Percentiles rank a stretch among this genome's conserved stretches.
Evolutionary conservation across 116 monocot genomes (phyloP).

Genomic region (Zostera marina): DNA sequence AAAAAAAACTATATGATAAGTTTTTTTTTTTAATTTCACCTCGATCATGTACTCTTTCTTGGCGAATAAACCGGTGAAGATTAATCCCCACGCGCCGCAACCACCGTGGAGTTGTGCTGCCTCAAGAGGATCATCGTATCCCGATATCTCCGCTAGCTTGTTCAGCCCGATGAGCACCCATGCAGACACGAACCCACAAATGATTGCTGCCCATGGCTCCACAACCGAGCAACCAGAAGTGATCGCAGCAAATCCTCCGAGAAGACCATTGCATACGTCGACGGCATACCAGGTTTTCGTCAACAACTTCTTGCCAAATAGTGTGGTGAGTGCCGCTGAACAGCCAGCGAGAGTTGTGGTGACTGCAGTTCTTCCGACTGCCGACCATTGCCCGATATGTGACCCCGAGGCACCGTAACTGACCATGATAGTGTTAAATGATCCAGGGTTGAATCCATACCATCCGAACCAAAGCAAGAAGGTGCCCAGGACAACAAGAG

Average conservation of each 20-base stretch:
- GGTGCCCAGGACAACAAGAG: constrained; percentile 37
- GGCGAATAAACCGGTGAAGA: constrained; percentile 65
- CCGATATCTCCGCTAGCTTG: constrained; percentile 22
- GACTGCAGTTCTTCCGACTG: constrained; percentile 42
- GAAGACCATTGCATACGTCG: constrained; percentile 64
- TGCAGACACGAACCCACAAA: constrained; percentile 56
- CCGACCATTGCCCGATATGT: constrained; percentile 38
- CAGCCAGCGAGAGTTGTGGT: constrained; percentile 47
- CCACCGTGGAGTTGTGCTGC: constrained; percentile 64
- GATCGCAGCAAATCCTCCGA: constrained; percentile 70
- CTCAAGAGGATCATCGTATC: constrained; percentile 63
- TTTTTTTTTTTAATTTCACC: too few species aligned
- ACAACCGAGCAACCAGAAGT: constrained; percentile 60
- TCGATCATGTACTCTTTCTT: constrained; percentile 28
- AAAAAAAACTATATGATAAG: too few species aligned
- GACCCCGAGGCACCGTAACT: constrained; percentile 35
- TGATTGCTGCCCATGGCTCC: constrained; percentile 60
- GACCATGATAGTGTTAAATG: constrained; percentile 46
- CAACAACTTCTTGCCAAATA: constrained; percentile 32
- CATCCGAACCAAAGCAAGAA: constrained; percentile 57
- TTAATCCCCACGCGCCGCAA: constrained; percentile 54
- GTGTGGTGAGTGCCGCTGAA: constrained; percentile 36
- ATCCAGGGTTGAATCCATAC: constrained; percentile 78
- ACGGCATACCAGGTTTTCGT: constrained; percentile 49
- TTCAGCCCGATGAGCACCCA: constrained; percentile 61